Conservation (phyloP, 176 grass and related monocot species). For the Triticum turgidum region DNA sequence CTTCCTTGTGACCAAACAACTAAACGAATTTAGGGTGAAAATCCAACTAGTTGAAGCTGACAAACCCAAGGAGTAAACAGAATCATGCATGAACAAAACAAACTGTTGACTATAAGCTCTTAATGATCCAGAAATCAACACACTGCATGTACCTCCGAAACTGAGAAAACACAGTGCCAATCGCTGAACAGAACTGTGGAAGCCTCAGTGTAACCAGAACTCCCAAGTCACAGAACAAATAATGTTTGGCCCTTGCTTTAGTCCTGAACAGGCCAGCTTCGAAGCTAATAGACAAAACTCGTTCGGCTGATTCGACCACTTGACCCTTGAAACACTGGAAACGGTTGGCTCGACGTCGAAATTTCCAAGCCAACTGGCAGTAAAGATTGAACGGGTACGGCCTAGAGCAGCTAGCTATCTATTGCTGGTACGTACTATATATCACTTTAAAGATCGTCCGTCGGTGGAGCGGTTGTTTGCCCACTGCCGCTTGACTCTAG, state of each 20-base stretch:
- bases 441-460: neutral
- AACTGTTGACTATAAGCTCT: neutral
- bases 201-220: neutral
- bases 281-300: neutral
- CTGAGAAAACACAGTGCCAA: neutral
- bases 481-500: neutral
- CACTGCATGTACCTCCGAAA: neutral
- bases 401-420: neutral
- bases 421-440: too few relatives aligned
- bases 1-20: neutral
- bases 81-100: neutral
- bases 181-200: neutral
- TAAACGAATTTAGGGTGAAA: neutral
- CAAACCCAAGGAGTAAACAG: neutral
- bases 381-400: neutral
- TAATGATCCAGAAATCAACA: neutral
- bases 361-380: neutral
- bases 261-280: neutral
- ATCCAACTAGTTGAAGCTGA: neutral
- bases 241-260: neutral
- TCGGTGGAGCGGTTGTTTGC: neutral
- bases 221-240: neutral
- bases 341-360: neutral
- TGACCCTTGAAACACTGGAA: neutral
- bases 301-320: neutral